Evolutionary conservation across 345 rosid species (phyloP).

Genomic region (Melastoma malabathricum): DNA sequence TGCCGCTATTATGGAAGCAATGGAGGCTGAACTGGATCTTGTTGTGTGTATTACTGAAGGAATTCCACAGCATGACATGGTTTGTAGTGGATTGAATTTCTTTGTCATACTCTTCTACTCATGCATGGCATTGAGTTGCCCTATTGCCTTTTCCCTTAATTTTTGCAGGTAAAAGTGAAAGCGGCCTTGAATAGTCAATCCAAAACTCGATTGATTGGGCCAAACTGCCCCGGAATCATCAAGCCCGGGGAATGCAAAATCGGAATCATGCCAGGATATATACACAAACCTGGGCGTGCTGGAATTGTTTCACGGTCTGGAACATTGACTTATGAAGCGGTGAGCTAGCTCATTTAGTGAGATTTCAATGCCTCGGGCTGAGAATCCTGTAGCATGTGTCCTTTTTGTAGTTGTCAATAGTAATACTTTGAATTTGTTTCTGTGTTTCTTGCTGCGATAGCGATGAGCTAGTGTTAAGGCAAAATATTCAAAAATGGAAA

Average conservation of each 20-base stretch:
- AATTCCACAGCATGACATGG: conserved; percentile 98
- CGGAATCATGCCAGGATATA: conserved; percentile 96
- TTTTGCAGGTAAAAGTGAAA: conserved; percentile 72
- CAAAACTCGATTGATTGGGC: conserved; percentile 85
- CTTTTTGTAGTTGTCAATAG: too few species aligned
- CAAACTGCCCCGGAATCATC: conserved; percentile 91
- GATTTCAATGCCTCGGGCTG: too few species aligned
- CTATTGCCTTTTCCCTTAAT: too few species aligned
- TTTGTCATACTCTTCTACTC: too few species aligned
- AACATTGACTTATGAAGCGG: conserved; percentile 97
- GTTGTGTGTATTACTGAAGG: conserved; percentile 92
- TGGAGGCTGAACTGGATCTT: conserved; percentile 85
- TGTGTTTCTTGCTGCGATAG: too few species aligned
- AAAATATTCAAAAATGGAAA: too few species aligned
- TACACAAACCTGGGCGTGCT: conserved; percentile 89
- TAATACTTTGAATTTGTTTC: too few species aligned
- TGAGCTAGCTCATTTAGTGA: conserved; percentile 19
- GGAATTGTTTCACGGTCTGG: conserved; percentile 97
- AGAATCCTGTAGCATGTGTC: too few species aligned
- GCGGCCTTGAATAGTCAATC: conserved; percentile 82
- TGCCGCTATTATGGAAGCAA: conserved; percentile 90
- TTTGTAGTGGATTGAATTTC: conserved; percentile 7
- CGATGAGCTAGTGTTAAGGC: too few species aligned
- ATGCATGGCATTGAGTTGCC: too few species aligned
- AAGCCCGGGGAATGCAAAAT: conserved; percentile 93